Base-by-base conservation (phyloP, 768 basidiomycete species). In the Serendipita sp. region DNA sequence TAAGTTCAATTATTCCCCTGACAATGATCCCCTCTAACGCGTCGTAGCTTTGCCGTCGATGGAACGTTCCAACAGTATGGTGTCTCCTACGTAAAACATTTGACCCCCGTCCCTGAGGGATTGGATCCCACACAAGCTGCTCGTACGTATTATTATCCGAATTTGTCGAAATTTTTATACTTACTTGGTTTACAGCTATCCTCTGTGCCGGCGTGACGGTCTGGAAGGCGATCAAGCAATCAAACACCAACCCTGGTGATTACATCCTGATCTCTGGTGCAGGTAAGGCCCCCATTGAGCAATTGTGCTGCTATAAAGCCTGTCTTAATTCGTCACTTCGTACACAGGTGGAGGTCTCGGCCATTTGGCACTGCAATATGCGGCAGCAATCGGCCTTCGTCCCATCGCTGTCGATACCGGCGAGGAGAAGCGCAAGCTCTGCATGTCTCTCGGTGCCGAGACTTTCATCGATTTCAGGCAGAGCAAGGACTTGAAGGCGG, bases 361-460 rank as follows among this genome's bases (percentile, higher is more conserved):
- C 5, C 87, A 91, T 74, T 79, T 94, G 34, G 87, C 88, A 29
- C 72, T 91, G 34, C 90, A 93, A 72, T 92, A 92, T 69, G 91
- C 90, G 15, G 78, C 77, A 48, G 79, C 81, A 29, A 84, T 86
- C 76, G 89, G 90, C 44, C 80, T 88, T 58, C 82, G 84, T 23
- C 88, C 91, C 6, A 82, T 92, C 64, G 91, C 88, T 2, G 79
- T 92, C 69, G 91, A 93, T 69, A 83, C 83, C 2, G 88, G 89
- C 15, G 81, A 74, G 4, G 84, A 86, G 65, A 92, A 91, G 77
- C 76, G 79, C 69, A 74, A 82, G 53, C 76, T 89, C 2, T 80
- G 79, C 71, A 66, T 75, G 65, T 71, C 76, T 8, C 81, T 89
- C 55, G 88, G 89, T 31, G 86, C 85, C 0, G 86, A 89, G 68